These are phyloP conservation scores for Ceratorhiza oryzae-sativae DNA, from an alignment of 1,284 basidiomycete species.

Conservation along the genomic window DNA sequence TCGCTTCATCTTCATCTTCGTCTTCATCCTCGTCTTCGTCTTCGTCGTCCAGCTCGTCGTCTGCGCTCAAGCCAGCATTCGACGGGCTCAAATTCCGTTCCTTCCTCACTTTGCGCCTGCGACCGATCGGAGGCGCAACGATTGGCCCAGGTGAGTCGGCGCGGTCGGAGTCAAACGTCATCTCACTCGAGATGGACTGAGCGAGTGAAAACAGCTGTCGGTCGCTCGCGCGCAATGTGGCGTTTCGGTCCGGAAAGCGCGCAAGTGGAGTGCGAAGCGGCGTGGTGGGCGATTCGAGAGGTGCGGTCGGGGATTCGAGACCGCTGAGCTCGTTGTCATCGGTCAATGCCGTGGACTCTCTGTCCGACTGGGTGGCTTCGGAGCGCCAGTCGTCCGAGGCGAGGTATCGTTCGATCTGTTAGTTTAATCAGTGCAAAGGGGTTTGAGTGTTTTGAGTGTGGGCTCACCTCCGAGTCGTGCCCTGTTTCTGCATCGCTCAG, in stretches of 20 bases:
- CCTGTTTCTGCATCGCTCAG: conserved; percentile 13
- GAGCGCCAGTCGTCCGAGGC: conserved; percentile 35
- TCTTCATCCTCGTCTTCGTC: too few species aligned
- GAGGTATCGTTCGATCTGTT: conserved; percentile 30
- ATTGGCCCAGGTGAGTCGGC: conserved; percentile 23
- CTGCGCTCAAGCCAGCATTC: conserved; percentile 15
- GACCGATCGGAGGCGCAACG: conserved; percentile 9
- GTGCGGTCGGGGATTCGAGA: conserved; percentile 6
- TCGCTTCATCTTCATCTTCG: conserved; percentile 39
- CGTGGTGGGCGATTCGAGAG: conserved; percentile 12
- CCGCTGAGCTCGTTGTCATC: conserved; percentile 28
- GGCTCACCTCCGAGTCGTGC: conserved; percentile 26
- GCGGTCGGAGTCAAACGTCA: conserved; percentile 25
- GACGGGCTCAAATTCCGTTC: conserved; percentile 11
- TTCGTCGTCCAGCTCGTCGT: conserved; percentile 34
- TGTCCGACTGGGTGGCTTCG: conserved; percentile 28
- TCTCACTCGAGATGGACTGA: conserved; percentile 27
- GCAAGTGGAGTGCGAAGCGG: conserved; percentile 26
- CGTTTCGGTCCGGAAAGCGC: conserved; percentile 26
- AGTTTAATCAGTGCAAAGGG: background rate
- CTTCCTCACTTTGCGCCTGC: conserved; percentile 15
- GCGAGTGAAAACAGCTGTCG: conserved; percentile 16
- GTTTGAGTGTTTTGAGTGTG: background rate
- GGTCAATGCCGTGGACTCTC: conserved; percentile 32
- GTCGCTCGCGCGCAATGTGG: conserved; percentile 25